These are phyloP conservation scores for Metschnikowia cerradonensis DNA, from an alignment of 805 yeast species.

Conservation along the genomic window DNA sequence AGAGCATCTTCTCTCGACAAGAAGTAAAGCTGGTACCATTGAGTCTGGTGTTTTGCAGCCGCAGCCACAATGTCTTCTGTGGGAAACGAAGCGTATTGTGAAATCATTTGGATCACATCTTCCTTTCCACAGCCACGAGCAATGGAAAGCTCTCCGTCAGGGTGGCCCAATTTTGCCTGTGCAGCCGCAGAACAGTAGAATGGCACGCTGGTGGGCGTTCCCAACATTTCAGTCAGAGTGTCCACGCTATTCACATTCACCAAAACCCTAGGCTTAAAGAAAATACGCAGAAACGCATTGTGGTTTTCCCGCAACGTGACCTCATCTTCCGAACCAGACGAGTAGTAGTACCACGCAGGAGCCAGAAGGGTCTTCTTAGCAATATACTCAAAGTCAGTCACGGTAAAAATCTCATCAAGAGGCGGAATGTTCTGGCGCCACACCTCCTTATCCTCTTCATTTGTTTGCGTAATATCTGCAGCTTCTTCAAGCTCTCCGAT, in stretches of 20 bases:
- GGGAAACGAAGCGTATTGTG: constrained; percentile 86
- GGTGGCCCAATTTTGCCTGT: constrained; percentile 84
- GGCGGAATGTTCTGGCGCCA: constrained; percentile 26
- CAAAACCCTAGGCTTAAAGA: constrained; percentile 78
- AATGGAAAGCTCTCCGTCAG: constrained; percentile 85
- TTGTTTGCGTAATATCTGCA: constrained; percentile 13
- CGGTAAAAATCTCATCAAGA: constrained; percentile 26
- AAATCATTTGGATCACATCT: constrained; percentile 79
- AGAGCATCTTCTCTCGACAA: constrained; percentile 54
- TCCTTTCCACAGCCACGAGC: constrained; percentile 79
- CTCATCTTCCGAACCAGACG: constrained; percentile 92
- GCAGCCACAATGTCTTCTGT: constrained; percentile 80
- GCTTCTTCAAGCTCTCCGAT: constrained; percentile 19
- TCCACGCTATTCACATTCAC: constrained; percentile 79
- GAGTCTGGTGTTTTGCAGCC: constrained; percentile 61
- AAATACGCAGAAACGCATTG: constrained; percentile 79
- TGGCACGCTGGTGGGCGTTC: constrained; percentile 66
- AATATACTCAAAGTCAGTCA: constrained; percentile 40
- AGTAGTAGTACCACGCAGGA: constrained; percentile 51
- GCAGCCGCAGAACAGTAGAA: constrained; percentile 93
- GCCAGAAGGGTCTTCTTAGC: constrained; percentile 31
- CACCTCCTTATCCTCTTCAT: constrained; percentile 19
- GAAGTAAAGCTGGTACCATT: constrained; percentile 88
- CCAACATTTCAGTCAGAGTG: constrained; percentile 67
- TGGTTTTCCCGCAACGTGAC: constrained; percentile 87